Evolutionary conservation across 257 asterid genomes (phyloP).

Genomic region (Penstemon davidsonii): DNA sequence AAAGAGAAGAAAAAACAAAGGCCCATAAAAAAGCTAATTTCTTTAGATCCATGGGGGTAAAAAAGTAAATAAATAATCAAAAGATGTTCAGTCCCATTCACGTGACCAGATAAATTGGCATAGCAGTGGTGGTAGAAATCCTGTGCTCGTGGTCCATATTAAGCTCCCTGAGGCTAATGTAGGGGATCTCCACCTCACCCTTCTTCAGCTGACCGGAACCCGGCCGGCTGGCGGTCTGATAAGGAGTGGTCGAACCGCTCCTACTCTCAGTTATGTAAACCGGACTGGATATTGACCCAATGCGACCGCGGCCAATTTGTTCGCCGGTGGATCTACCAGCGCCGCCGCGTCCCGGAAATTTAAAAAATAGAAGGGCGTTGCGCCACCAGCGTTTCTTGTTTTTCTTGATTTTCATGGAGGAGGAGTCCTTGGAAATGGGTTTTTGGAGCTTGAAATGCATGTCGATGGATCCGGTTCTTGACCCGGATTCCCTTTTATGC

Average conservation of each 20-base stretch:
- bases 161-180: conserved; percentile 69
- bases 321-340: conserved; percentile 6
- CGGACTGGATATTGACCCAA: conserved; percentile 64
- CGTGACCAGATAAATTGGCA: conserved; percentile 88
- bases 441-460: conserved; percentile 53
- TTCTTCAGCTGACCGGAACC: conserved; percentile 49
- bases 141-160: conserved; percentile 48
- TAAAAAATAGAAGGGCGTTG: conserved; percentile 61
- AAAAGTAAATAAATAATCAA: neutral
- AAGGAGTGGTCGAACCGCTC: conserved; percentile 61
- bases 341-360: conserved; percentile 38
- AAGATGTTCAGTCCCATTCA: conserved; percentile 31
- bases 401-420: conserved; percentile 63
- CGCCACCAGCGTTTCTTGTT: conserved; percentile 80
- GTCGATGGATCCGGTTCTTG: conserved; percentile 50
- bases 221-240: conserved; percentile 50
- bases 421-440: conserved; percentile 46
- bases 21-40: conserved; percentile 20
- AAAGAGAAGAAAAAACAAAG: conserved; percentile 14
- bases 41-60: neutral
- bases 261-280: conserved; percentile 71
- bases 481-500: conserved; percentile 38
- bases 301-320: conserved; percentile 27
- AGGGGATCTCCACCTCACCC: conserved; percentile 56
- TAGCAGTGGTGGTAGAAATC: conserved; percentile 42